Conservation (phyloP, 129 eudicot genomes). For the Smallanthus sonchifolius region DNA sequence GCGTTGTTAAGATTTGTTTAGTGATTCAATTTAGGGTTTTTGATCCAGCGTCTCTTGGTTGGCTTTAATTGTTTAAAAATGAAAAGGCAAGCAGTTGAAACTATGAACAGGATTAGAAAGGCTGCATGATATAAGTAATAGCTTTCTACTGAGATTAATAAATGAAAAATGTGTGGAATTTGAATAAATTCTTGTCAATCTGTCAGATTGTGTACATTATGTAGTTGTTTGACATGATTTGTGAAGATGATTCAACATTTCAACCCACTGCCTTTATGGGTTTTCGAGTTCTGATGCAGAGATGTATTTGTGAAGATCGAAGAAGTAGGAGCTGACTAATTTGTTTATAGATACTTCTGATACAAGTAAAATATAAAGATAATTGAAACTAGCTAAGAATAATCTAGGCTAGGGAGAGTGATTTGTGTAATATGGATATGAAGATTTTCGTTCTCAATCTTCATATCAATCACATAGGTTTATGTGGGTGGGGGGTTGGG, state of each 20-base stretch:
- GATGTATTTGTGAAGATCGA: neutral
- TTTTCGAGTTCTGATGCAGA: neutral
- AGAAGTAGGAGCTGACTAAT: neutral
- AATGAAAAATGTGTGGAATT: conserved; percentile 1
- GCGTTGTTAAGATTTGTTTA: conserved; percentile 4
- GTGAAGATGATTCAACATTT: conserved; percentile 17
- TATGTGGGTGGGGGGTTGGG: too few species aligned
- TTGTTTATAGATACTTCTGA: neutral
- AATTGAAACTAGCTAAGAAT: too few species aligned
- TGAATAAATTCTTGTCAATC: neutral
- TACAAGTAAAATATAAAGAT: too few species aligned
- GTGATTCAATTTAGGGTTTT: conserved; percentile 12
- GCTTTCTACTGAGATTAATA: conserved; percentile 9
- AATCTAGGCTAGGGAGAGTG: too few species aligned
- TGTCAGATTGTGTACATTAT: neutral
- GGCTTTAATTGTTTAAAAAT: neutral
- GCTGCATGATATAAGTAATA: neutral
- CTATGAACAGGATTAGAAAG: neutral
- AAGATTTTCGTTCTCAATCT: too few species aligned
- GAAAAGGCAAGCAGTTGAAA: neutral
- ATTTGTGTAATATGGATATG: too few species aligned
- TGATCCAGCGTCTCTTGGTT: neutral
- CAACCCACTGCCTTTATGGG: too few species aligned
- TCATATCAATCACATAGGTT: too few species aligned
- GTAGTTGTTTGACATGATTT: conserved; percentile 8